A percentile compares a stretch with the other conserved stretches of the same genome.
Evolutionary conservation across 805 yeast genomes (phyloP).

Genomic region (Zygosaccharomyces bailii): DNA sequence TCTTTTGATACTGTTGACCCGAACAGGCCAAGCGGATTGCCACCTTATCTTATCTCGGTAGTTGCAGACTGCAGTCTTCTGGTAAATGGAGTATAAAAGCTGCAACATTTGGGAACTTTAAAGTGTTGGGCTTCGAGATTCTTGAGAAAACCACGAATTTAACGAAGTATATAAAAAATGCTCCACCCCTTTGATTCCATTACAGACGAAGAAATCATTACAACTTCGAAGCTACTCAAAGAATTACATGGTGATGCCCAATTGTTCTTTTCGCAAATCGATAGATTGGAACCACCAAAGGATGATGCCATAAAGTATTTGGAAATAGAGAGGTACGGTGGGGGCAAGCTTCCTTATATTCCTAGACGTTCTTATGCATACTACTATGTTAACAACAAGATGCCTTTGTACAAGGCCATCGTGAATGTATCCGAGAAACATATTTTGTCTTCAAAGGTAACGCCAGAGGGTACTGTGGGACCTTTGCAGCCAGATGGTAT

Average conservation of each 20-base stretch:
- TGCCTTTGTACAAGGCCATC: slow-evolving; percentile 65
- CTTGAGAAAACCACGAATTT: background rate
- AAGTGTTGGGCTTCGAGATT: background rate
- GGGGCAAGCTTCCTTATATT: slow-evolving; percentile 50
- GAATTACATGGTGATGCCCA: slow-evolving; percentile 50
- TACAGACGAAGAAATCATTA: slow-evolving; percentile 54
- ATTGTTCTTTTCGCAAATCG: slow-evolving; percentile 64
- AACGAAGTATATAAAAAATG: slow-evolving; percentile 11
- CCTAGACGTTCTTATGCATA: slow-evolving; percentile 67
- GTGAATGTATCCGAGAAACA: slow-evolving; percentile 62
- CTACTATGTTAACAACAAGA: slow-evolving; percentile 53
- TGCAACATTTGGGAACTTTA: background rate
- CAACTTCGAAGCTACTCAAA: slow-evolving; percentile 58
- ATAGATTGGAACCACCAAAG: slow-evolving; percentile 77
- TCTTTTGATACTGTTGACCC: background rate
- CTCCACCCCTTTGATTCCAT: slow-evolving; percentile 59
- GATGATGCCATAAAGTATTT: slow-evolving; percentile 61
- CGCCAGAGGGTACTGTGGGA: slow-evolving; percentile 63
- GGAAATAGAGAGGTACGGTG: slow-evolving; percentile 60
- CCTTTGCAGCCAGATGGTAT: slow-evolving; percentile 69
- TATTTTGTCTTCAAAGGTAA: slow-evolving; percentile 51
- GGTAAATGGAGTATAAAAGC: background rate
- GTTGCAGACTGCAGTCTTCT: background rate
- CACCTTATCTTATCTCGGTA: background rate
- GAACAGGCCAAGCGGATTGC: background rate